Evolutionary conservation across 768 basidiomycete species (phyloP), one percentile per base, ranked within the genome.

Genomic region (Hortiboletus campestris): DNA sequence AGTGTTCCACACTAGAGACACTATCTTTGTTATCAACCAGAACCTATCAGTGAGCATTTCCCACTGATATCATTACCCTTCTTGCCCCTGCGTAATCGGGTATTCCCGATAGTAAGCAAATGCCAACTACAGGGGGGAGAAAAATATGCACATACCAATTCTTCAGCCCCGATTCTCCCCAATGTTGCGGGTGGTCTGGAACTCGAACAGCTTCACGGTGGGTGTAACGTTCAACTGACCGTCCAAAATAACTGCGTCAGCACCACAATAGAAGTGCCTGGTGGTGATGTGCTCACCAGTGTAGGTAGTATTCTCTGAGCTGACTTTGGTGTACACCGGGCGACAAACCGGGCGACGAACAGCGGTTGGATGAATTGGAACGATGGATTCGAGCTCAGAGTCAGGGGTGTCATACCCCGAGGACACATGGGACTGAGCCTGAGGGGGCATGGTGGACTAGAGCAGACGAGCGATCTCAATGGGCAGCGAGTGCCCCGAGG

Each of bases 101-200:
- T n/a, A n/a, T n/a, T n/a, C n/a, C n/a, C n/a, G n/a, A n/a, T n/a
- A n/a, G 20, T 54, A 2, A 55, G 59, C 35, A 3, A 32, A 47
- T 38, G 56, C 42, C 50, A 38, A 34, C 32, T 29, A 53, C 14
- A 28, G 58, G 20, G 9, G 32, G 9, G 32, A 65, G 45, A 35
- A 31, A 49, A 13, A 39, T 53, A 55, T 55, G 11, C 31, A 80
- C 89, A 58, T 69, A 96, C 94, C 96, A 96, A 68, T 93, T 96
- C 79, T 88, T 94, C 8, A 34, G 10, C 13, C 32, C 2, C 32
- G 13, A 25, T 25, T 25, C 25, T 25, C 25, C 63, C 86, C 79
- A 57, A 95, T 91, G 63, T 84, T 82, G 66, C 90, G 80, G 69
- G 83, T 78, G 59, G 97, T 98, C 76, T 88, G 88, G 82, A 99